These are phyloP conservation scores for Sextonia rubra DNA, from an alignment of 164 flowering plant species.

Conservation along the genomic window DNA sequence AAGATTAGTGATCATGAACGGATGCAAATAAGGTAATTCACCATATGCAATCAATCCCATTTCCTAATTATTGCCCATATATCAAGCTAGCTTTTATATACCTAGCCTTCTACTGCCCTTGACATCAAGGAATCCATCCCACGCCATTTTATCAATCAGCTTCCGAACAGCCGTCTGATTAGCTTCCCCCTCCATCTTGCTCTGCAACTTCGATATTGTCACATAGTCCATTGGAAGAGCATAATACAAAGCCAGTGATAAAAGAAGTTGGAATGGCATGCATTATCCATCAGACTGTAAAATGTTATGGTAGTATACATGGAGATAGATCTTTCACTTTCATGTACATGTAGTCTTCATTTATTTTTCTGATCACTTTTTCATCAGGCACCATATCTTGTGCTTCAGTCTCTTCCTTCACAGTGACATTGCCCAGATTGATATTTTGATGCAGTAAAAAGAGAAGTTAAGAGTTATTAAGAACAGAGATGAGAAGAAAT, in stretches of 20 bases:
- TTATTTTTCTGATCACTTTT: constrained; percentile 22
- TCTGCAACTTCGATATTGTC: constrained; percentile 64
- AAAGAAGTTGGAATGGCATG: neutral
- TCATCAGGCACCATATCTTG: constrained; percentile 16
- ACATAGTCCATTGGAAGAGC: constrained; percentile 86
- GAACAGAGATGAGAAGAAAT: neutral
- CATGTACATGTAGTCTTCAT: constrained; percentile 67
- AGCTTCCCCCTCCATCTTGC: constrained; percentile 62
- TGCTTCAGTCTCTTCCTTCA: constrained; percentile 67
- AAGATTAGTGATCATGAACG: no score
- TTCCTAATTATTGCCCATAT: no score
- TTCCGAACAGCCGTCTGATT: constrained; percentile 57
- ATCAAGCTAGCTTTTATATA: constrained; percentile 11
- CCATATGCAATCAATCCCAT: no score
- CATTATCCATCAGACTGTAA: neutral
- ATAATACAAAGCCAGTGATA: constrained; percentile 69
- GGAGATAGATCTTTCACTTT: constrained; percentile 39
- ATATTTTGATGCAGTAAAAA: constrained; percentile 29
- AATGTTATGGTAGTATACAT: neutral
- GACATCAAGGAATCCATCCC: constrained; percentile 66
- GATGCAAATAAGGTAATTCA: no score
- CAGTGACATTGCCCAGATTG: constrained; percentile 40
- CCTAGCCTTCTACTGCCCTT: constrained; percentile 66
- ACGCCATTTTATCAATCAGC: constrained; percentile 67
- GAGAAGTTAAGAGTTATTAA: neutral